These are phyloP conservation scores for Fusarium secorum DNA, from an alignment of 2,329 filamentous ascomycete species.

Conservation along the genomic window DNA sequence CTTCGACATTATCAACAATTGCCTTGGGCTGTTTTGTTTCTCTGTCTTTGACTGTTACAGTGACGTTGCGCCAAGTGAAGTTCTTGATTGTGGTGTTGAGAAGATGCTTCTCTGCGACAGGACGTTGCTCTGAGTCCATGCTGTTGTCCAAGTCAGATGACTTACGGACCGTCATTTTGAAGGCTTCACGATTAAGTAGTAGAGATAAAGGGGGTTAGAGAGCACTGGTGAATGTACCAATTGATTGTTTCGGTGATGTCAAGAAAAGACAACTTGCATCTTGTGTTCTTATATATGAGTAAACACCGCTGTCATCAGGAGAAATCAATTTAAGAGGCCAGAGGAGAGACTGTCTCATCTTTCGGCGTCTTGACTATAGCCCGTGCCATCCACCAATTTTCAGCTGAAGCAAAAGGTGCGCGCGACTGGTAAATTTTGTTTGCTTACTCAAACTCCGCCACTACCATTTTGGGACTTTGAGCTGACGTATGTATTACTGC, in stretches of 20 bases:
- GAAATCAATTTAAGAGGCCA: not conserved
- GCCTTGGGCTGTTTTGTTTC: slow-evolving; percentile 68
- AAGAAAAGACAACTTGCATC: not conserved
- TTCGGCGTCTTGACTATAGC: slow-evolving; percentile 22
- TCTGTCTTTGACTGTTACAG: slow-evolving; percentile 76
- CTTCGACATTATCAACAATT: slow-evolving; percentile 70
- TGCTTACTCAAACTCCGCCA: not conserved
- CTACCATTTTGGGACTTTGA: not conserved
- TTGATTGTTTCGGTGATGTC: not conserved
- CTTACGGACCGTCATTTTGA: slow-evolving; percentile 7
- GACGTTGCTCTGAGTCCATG: slow-evolving; percentile 39
- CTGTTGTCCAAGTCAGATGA: not conserved
- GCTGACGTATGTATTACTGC: not conserved
- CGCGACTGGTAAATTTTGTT: not conserved
- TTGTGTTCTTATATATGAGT: not conserved
- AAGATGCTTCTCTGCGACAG: slow-evolving; percentile 57
- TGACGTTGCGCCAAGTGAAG: slow-evolving; percentile 72
- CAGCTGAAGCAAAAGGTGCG: not conserved
- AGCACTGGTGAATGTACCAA: too few species aligned
- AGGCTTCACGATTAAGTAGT: not conserved
- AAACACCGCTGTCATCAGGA: not conserved
- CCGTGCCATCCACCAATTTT: not conserved
- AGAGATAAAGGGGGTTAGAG: not conserved
- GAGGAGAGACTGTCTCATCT: not conserved
- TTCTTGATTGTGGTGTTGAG: slow-evolving; percentile 69